Conservation (phyloP, 2,329 filamentous ascomycete species). For the Verticillium alfalfae region DNA sequence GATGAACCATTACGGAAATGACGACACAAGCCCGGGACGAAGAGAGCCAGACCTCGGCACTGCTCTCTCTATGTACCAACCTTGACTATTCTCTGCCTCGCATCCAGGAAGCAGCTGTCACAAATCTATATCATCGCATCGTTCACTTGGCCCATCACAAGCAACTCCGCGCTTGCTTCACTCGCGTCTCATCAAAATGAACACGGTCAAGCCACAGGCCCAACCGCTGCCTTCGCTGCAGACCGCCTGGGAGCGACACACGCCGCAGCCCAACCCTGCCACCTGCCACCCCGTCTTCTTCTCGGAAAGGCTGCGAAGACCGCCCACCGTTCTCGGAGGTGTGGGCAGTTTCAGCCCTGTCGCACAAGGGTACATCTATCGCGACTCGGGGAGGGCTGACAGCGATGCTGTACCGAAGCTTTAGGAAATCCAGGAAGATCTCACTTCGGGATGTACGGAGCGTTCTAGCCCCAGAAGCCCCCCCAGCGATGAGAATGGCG, state of each 20-base stretch:
- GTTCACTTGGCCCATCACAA: too few species aligned
- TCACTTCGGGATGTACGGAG: not conserved
- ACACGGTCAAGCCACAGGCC: not conserved
- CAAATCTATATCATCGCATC: too few species aligned
- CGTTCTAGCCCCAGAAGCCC: too few species aligned
- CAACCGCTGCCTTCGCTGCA: slow-evolving; percentile 10
- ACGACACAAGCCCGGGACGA: not conserved
- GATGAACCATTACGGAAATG: not conserved
- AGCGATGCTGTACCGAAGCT: slow-evolving; percentile 26
- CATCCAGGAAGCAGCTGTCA: too few species aligned
- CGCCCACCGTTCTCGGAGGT: slow-evolving; percentile 32
- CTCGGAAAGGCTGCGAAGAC: slow-evolving; percentile 54
- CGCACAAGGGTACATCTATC: slow-evolving; percentile 56
- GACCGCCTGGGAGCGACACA: slow-evolving; percentile 18
- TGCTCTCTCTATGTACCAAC: not conserved
- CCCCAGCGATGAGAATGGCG: not conserved
- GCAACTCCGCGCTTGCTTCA: too few species aligned
- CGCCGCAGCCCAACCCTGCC: slow-evolving; percentile 40
- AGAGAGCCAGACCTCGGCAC: not conserved
- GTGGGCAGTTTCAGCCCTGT: slow-evolving; percentile 38
- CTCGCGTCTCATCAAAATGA: not conserved
- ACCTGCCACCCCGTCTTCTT: slow-evolving; percentile 72
- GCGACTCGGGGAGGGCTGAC: slow-evolving; percentile 29
- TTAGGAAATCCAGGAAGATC: not conserved
- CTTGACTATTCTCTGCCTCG: too few species aligned